These are phyloP conservation scores for Linum usitatissimum DNA, from an alignment of 345 rosid genomes.

Conservation along the genomic window DNA sequence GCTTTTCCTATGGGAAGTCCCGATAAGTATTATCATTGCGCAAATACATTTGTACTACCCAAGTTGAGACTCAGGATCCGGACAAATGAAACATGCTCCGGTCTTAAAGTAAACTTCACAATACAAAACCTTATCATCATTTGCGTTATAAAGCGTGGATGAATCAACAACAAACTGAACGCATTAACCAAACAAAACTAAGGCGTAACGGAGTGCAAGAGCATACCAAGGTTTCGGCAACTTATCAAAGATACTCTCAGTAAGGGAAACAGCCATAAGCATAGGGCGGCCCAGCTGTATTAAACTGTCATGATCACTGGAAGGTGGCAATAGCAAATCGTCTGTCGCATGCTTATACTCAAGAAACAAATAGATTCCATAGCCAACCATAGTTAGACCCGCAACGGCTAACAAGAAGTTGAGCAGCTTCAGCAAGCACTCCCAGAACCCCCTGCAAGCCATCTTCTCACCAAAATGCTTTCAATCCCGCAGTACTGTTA, in stretches of 20 bases:
- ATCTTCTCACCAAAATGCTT: conserved; percentile 20
- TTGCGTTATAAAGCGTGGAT: not conserved
- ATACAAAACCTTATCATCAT: not conserved
- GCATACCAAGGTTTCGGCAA: conserved; percentile 87
- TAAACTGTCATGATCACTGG: conserved; percentile 20
- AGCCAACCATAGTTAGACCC: conserved; percentile 87
- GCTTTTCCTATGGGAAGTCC: too few relatives aligned
- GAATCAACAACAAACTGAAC: conserved; percentile 3
- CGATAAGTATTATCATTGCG: not conserved
- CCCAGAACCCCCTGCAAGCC: conserved; percentile 80
- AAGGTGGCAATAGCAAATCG: conserved; percentile 18
- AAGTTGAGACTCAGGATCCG: too few relatives aligned
- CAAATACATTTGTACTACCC: not conserved
- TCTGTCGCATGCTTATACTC: conserved; percentile 43
- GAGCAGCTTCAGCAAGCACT: conserved; percentile 70
- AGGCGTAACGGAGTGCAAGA: not conserved
- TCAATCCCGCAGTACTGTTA: not conserved
- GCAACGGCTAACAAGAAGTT: conserved; percentile 64
- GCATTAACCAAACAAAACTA: not conserved
- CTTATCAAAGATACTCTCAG: conserved; percentile 40
- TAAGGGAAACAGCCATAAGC: conserved; percentile 56
- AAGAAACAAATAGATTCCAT: conserved; percentile 89
- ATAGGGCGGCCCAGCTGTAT: conserved; percentile 76
- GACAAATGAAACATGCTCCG: too few relatives aligned
- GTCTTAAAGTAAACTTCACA: not conserved